Evolutionary conservation across 495 filamentous ascomycete species (phyloP).

Genomic region (Aspergillus haitiensis): DNA sequence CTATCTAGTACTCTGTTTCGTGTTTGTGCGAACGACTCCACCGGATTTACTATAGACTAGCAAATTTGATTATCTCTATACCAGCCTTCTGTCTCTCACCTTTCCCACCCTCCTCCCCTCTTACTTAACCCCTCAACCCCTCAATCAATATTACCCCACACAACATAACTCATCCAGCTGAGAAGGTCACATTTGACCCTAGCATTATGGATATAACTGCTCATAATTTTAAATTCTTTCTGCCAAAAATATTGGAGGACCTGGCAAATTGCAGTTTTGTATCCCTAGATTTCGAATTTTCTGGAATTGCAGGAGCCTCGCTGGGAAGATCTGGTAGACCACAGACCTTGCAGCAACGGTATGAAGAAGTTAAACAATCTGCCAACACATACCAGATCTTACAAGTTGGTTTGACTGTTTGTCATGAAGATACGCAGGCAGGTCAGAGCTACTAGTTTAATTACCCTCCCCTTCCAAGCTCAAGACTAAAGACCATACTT

Average conservation of each 20-base stretch:
- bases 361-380: conserved; percentile 60
- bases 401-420: conserved; percentile 74
- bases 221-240: conserved; percentile 51
- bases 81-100: not conserved
- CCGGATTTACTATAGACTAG: no score
- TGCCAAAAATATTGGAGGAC: conserved; percentile 59
- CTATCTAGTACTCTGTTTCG: no score
- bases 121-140: not conserved
- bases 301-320: conserved; percentile 55
- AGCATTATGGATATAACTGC: conserved; percentile 63
- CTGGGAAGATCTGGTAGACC: conserved; percentile 26
- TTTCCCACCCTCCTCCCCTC: not conserved
- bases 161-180: not conserved
- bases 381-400: conserved; percentile 72
- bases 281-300: conserved; percentile 74
- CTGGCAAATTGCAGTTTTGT: conserved; percentile 65
- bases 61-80: not conserved
- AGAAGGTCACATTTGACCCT: not conserved
- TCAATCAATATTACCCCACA: not conserved
- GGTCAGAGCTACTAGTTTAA: conserved; percentile 29
- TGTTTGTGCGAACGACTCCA: no score
- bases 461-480: not conserved
- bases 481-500: not conserved
- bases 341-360: conserved; percentile 61
- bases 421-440: conserved; percentile 51